Evolutionary conservation across 2,329 filamentous ascomycete genomes (phyloP), one percentile per base, ranked within the genome.

Genomic region (Escovopsis sp.): DNA sequence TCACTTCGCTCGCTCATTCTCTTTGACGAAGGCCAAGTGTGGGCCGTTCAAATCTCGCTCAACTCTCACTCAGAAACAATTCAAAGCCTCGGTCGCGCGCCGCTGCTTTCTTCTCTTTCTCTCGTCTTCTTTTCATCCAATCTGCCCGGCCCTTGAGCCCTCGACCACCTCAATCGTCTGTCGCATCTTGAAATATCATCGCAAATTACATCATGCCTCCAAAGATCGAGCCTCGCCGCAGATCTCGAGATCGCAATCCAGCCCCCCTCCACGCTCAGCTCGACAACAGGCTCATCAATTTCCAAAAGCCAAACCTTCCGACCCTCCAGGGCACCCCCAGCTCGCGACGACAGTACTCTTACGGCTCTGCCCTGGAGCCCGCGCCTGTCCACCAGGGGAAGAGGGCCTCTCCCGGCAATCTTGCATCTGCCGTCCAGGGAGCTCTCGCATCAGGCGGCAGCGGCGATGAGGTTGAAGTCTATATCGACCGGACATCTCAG

Each of bases 341-440:
- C 37, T 53, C 59, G 10, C 53, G 60, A 28, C 53, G 60, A 34
- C 60, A 63, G 45, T 64, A 63, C 43, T 55, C 59, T 1, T 64
- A 64, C 48, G 61, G 61, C 32, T 58, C 61, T 32, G 58, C 44
- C n/a, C 54, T 48, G 28, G 61, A 64, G 40, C 61, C 61, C 2
- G 48, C 49, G 15, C 54, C 55, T 18, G 41, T 47, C 32, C 46
- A 51, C 9, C 49, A 50, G 4, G 46, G 30, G 26, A 23, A 34
- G 19, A 12, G 28, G 37, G 15, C 36, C 15, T 23, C 38, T 15
- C 23, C 43, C 40, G n/a, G 19, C n/a, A 39, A 38, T 23, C 30
- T 45, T 4, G 30, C 38, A 15, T 40, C 42, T 5, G 44, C 38
- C 9, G 42, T 45, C 38, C 32, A 45, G 7, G 26, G 33, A 11